Evolutionary conservation across 179 eudicot genomes (phyloP).

Genomic region (Drosera spatulata): DNA sequence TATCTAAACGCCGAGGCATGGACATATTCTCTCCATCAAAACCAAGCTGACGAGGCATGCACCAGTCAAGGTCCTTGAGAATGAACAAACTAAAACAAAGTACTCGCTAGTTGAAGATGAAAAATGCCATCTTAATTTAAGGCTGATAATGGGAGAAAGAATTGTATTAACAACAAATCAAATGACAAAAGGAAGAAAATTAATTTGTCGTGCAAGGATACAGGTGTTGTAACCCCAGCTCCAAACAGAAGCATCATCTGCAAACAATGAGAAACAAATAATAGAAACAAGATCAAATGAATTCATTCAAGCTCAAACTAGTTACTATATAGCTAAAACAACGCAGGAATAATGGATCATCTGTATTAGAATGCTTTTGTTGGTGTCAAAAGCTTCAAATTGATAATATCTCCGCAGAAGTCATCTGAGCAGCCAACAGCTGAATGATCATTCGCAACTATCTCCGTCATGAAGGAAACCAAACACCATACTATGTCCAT

Average conservation of each 20-base stretch:
- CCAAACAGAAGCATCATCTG: constrained; percentile 93
- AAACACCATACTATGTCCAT: too few species aligned
- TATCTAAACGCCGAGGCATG: constrained; percentile 31
- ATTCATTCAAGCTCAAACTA: not conserved
- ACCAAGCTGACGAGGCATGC: constrained; percentile 74
- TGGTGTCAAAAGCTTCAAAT: too few species aligned
- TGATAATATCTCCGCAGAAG: too few species aligned
- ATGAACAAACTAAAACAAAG: not conserved
- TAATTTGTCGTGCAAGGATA: constrained; percentile 25
- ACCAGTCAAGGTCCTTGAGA: constrained; percentile 25
- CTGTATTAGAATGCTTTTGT: too few species aligned
- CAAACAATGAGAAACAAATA: constrained; percentile 7
- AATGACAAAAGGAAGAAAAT: not conserved
- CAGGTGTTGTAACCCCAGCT: constrained; percentile 90
- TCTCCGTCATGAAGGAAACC: too few species aligned
- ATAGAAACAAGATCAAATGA: not conserved
- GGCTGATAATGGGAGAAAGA: not conserved
- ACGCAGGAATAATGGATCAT: not conserved
- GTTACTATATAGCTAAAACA: not conserved
- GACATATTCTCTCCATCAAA: constrained; percentile 40
- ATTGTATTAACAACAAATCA: not conserved
- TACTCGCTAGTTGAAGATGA: not conserved
- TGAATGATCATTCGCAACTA: too few species aligned
- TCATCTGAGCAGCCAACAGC: too few species aligned
- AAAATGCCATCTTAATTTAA: not conserved